A percentile compares a stretch with the other conserved stretches of the same genome.
Evolutionary conservation across 1,284 basidiomycete species (phyloP).

Genomic region (Sporisorium sorghi): DNA sequence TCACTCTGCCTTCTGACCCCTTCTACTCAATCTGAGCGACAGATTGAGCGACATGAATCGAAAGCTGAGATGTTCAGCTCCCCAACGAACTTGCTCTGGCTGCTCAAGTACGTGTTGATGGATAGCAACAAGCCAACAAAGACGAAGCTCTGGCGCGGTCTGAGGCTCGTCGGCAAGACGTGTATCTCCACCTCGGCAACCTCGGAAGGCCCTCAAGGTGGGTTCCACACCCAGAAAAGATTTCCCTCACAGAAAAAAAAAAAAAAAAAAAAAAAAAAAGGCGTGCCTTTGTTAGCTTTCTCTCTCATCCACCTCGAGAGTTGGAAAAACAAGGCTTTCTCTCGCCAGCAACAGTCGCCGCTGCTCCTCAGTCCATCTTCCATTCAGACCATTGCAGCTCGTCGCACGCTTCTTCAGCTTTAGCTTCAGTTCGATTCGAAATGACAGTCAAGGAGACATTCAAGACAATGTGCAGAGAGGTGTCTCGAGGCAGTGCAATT

Average conservation of each 20-base stretch:
- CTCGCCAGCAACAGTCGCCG: slow-evolving; percentile 2
- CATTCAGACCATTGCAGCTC: background rate
- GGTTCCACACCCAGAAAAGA: slow-evolving; percentile 2
- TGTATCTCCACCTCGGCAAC: slow-evolving; percentile 20
- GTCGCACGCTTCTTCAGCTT: background rate
- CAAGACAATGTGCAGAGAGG: background rate
- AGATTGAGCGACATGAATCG: background rate
- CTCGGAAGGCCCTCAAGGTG: slow-evolving; percentile 1
- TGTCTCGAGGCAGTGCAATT: background rate
- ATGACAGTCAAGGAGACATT: background rate
- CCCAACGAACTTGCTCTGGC: background rate
- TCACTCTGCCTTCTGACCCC: background rate
- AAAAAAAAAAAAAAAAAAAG: background rate
- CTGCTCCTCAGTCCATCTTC: background rate
- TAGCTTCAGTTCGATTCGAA: too few species aligned
- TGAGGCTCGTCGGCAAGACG: background rate
- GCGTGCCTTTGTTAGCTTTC: slow-evolving; percentile 3
- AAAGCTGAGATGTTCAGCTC: slow-evolving; percentile 3
- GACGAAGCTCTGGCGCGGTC: slow-evolving; percentile 34
- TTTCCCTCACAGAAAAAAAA: too few species aligned
- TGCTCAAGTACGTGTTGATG: too few species aligned
- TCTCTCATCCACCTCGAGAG: too few species aligned
- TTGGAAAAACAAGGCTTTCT: slow-evolving; percentile 14
- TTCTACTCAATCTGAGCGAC: too few species aligned
- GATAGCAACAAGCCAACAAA: slow-evolving; percentile 8